Percentiles rank a stretch among this genome's conserved stretches.
Conservation (phyloP, 495 filamentous ascomycete species). For the Tuber aestivum region DNA sequence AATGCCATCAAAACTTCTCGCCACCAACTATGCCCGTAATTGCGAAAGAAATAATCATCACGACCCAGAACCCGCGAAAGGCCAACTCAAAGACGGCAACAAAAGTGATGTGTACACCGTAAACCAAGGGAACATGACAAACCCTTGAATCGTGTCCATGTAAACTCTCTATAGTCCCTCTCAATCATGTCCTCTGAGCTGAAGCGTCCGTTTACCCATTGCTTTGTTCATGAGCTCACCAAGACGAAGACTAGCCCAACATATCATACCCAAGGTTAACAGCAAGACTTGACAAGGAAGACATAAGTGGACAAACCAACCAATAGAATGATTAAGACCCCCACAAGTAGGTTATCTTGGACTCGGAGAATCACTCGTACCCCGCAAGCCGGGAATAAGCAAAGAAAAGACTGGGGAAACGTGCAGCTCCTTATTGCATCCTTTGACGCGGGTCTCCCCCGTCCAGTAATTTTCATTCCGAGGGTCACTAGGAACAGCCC, state of each 20-base stretch:
- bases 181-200: not conserved
- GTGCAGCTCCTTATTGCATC: conserved; percentile 1
- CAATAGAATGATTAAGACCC: not conserved
- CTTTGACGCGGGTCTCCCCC: not conserved
- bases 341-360: not conserved
- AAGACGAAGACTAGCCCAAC: conserved; percentile 1
- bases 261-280: not conserved
- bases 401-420: conserved; percentile 4
- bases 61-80: not conserved
- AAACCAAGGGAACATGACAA: not conserved
- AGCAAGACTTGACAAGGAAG: not conserved
- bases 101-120: not conserved
- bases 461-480: not conserved
- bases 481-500: not conserved
- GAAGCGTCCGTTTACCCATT: conserved; percentile 3
- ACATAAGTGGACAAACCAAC: not conserved
- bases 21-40: not conserved
- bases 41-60: not conserved
- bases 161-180: not conserved
- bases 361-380: conserved; percentile 6
- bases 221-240: not conserved
- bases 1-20: not conserved
- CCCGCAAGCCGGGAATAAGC: conserved; percentile 4
- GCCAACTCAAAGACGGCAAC: not conserved
- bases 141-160: not conserved